Evolutionary conservation across 306 rosid species (phyloP).

Genomic region (Pyrus communis): DNA sequence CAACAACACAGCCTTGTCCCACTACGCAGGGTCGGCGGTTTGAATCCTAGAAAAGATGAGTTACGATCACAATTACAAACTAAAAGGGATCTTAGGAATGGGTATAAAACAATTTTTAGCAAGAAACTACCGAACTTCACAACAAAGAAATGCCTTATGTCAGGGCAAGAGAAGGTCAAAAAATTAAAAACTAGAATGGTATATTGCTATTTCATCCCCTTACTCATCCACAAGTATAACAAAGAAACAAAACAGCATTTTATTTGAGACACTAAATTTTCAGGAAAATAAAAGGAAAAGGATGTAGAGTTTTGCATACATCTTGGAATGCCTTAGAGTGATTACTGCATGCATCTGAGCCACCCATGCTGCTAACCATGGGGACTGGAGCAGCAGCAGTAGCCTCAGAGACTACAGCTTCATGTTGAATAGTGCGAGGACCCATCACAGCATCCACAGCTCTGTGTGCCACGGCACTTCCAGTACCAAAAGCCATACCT

Average conservation of each 20-base stretch:
- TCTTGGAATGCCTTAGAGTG: constrained; percentile 82
- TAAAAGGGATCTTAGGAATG: not conserved
- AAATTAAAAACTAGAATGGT: not conserved
- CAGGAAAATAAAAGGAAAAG: not conserved
- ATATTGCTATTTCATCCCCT: not conserved
- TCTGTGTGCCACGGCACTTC: constrained; percentile 89
- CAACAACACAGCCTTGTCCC: no score
- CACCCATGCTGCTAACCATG: constrained; percentile 37
- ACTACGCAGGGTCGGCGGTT: no score
- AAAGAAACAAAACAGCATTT: not conserved
- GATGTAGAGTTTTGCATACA: constrained; percentile 33
- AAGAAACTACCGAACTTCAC: not conserved
- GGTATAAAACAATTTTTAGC: not conserved
- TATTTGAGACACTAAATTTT: not conserved
- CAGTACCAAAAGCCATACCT: constrained; percentile 89
- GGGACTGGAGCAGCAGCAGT: constrained; percentile 53
- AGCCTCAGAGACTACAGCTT: constrained; percentile 43
- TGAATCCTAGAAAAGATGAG: no score
- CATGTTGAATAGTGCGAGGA: constrained; percentile 76
- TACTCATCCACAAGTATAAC: not conserved
- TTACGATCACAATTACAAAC: not conserved
- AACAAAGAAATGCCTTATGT: not conserved
- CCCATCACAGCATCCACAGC: constrained; percentile 86
- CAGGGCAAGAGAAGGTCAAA: not conserved
- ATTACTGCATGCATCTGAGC: constrained; percentile 46